Base-by-base conservation (phyloP, 2,329 filamentous ascomycete species). In the Colletotrichum sojae region DNA sequence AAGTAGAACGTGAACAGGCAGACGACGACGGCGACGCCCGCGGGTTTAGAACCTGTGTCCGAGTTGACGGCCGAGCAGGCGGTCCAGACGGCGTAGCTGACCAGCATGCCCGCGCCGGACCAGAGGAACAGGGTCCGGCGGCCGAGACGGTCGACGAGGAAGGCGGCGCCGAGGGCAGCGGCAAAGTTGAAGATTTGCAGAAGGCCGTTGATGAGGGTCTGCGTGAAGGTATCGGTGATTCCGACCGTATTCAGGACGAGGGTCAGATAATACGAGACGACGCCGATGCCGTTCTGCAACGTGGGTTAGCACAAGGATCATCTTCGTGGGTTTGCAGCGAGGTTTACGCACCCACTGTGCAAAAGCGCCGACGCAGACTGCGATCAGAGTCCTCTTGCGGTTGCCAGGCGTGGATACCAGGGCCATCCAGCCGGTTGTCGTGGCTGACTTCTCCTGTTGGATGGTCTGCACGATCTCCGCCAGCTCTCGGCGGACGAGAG, bases 1-100 rank as follows among this genome's bases (percentile, higher is more conserved):
- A 83, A 79, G 61, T 78, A 81, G 75, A 81, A 84, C 60, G 84
- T 76, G 72, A 81, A 86, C 25, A 86, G 80, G 69, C 82, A 81
- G 13, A 81, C 81, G 64, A 86, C 82, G 20, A 84, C 82, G 8
- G 78, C 83, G 55, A 81, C 79, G 13, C 82, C 83, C 18, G 53
- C 59, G 8, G 58, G 45, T 5, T 63, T 52, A 2, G 65, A 74
- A 8, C 73, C 70, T 69, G 69, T 71, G 6, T 72, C 71, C 2
- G 71, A 63, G 16, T 73, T 78, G 9, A 75, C 72, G 6, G 81
- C 78, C 13, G 78, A 78, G 62, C 75, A 75, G 1, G 78, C 78
- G 3, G 83, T 85, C 79, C 76, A 78, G 22, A 78, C 71, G 31
- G 77, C 73, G 55, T 76, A 79, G 15, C 74, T 74, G 43, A 74